Percentiles rank a stretch among this genome's conserved stretches.
Evolutionary conservation across 163 green algal genomes (phyloP).

Genomic region (Trebouxia gelatinosa): DNA sequence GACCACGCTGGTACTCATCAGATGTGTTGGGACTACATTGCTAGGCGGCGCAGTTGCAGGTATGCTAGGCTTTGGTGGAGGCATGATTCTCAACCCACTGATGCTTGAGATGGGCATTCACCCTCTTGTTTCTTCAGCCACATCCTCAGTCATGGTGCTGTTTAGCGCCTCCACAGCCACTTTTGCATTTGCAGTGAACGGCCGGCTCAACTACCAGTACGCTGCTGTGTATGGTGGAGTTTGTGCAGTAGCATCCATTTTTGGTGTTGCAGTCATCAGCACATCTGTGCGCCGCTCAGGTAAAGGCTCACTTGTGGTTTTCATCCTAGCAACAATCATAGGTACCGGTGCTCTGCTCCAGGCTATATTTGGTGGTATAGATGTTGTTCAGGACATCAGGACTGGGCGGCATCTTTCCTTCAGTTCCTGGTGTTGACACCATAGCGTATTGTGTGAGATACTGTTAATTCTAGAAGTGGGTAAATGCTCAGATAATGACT

Average conservation of each 20-base stretch:
- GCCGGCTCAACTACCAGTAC: constrained; percentile 44
- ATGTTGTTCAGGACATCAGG: constrained; percentile 10
- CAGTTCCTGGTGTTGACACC: no score
- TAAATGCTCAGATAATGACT: no score
- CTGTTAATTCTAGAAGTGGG: no score
- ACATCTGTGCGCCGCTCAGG: constrained; percentile 46
- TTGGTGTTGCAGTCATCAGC: constrained; percentile 28
- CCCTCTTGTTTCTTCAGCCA: constrained; percentile 41
- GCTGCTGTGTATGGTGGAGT: constrained; percentile 44
- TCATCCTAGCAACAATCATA: constrained; percentile 47
- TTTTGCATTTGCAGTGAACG: constrained; percentile 45
- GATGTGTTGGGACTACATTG: constrained; percentile 6
- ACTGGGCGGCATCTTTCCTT: constrained; percentile 6
- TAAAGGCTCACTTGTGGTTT: constrained; percentile 43
- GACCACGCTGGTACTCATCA: neutral
- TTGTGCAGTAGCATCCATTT: constrained; percentile 29
- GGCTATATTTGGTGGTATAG: constrained; percentile 32
- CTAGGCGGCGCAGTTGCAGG: constrained; percentile 36
- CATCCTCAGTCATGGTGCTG: constrained; percentile 54
- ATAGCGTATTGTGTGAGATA: no score
- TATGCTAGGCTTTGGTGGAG: constrained; percentile 54
- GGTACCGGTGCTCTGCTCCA: constrained; percentile 43
- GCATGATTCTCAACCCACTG: constrained; percentile 52
- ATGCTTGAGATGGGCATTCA: constrained; percentile 58
- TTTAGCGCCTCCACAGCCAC: constrained; percentile 52